Percentiles rank a stretch among this genome's conserved stretches.
These are phyloP conservation scores for Claviceps sorghi DNA, from an alignment of 2,329 filamentous ascomycete species.

Conservation along the genomic window DNA sequence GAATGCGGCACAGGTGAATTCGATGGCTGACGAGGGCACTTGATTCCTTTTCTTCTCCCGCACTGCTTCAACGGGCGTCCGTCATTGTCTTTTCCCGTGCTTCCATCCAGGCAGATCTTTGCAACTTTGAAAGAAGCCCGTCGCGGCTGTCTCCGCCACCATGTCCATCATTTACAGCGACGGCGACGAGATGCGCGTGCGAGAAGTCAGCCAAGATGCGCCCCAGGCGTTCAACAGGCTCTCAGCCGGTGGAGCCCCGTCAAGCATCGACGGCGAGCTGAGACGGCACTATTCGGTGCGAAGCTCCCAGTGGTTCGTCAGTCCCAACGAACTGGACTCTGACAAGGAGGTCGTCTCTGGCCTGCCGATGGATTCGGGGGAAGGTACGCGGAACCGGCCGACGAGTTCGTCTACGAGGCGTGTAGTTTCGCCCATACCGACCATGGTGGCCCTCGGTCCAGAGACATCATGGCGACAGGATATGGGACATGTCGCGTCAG, in stretches of 20 bases:
- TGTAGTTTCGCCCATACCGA: not conserved
- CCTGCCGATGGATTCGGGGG: not conserved
- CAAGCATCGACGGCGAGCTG: not conserved
- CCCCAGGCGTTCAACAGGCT: not conserved
- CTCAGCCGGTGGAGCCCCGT: not conserved
- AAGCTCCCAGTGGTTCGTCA: not conserved
- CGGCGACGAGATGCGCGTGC: not conserved
- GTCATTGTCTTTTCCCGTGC: not conserved
- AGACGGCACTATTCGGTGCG: not conserved
- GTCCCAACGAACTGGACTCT: not conserved
- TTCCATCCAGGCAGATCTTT: not conserved
- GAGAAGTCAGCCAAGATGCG: slow-evolving; percentile 1
- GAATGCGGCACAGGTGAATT: no score
- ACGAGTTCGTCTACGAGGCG: not conserved
- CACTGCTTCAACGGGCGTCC: no score
- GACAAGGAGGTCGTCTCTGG: not conserved
- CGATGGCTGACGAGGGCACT: no score
- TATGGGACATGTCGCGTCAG: not conserved
- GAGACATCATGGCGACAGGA: not conserved
- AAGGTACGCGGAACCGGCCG: not conserved
- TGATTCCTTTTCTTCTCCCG: no score
- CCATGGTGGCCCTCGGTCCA: no score
- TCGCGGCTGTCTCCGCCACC: not conserved
- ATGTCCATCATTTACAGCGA: not conserved
- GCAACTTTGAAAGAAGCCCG: not conserved